phyloP scores from a whole-genome alignment of 75 land plant species.

The Selaginella moellendorffii region DNA sequence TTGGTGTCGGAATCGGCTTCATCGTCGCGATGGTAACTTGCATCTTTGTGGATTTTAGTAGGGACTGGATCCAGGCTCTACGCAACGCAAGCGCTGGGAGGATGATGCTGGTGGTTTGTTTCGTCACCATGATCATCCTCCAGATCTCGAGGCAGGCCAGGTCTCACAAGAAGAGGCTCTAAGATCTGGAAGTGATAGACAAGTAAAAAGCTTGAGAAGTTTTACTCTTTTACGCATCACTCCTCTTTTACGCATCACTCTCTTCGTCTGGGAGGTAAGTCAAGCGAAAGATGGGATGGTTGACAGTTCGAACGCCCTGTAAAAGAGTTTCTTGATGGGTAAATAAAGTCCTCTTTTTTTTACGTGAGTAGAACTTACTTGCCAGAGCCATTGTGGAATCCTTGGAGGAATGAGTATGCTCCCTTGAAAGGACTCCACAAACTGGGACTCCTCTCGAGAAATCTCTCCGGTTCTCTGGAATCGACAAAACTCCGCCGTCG shows the following conservation, averaged over 20 bases:
- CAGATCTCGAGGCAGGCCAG: too few species aligned
- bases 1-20: conserved; percentile 5
- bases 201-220: too few species aligned
- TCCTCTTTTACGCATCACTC: too few species aligned
- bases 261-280: too few species aligned
- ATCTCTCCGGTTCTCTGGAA: conserved; percentile 20
- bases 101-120: conserved; percentile 8
- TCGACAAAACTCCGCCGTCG: conserved; percentile 19
- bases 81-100: conserved; percentile 14
- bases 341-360: too few species aligned
- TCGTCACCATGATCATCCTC: conserved; percentile 18
- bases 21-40: conserved; percentile 8
- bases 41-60: conserved; percentile 7
- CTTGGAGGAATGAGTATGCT: conserved; percentile 12
- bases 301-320: too few species aligned
- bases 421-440: conserved; percentile 20
- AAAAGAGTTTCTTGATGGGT: too few species aligned
- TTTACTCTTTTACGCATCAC: too few species aligned
- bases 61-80: conserved; percentile 4
- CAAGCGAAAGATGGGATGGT: too few species aligned
- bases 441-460: conserved; percentile 23
- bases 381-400: conserved; percentile 25
- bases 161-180: too few species aligned
- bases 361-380: too few species aligned
- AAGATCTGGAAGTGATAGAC: too few species aligned